phyloP scores from a whole-genome alignment of 352 stramenopile species.

The Phytophthora constricta region DNA sequence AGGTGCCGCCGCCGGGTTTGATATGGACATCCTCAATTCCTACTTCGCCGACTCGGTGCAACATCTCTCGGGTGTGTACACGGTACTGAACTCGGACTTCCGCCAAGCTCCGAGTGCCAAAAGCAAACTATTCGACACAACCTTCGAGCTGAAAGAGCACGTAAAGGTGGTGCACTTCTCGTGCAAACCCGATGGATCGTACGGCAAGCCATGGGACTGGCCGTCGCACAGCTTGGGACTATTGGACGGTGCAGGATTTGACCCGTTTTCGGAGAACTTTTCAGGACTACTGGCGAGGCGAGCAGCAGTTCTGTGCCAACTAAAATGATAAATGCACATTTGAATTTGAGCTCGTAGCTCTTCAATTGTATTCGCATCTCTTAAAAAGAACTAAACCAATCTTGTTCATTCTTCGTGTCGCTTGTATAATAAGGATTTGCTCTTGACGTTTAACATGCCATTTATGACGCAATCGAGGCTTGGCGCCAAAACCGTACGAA shows the following conservation, averaged over 20 bases:
- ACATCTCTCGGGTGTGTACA: conserved; percentile 33
- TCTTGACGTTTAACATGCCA: no score
- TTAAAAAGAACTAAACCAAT: no score
- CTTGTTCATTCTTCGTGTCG: no score
- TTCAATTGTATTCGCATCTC: not conserved
- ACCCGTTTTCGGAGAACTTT: conserved; percentile 26
- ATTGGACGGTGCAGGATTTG: conserved; percentile 5
- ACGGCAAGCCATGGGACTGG: conserved; percentile 20
- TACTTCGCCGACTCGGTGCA: conserved; percentile 27
- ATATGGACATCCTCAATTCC: conserved; percentile 45
- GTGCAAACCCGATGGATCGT: conserved; percentile 19
- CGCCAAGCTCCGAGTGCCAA: conserved; percentile 9
- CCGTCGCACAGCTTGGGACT: conserved; percentile 4
- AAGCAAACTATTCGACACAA: conserved; percentile 16
- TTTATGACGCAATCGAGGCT: no score
- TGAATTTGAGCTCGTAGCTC: not conserved
- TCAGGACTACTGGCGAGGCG: conserved; percentile 32
- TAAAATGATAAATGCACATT: no score
- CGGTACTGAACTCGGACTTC: conserved; percentile 45
- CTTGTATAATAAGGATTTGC: no score
- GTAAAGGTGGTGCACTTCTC: conserved; percentile 19
- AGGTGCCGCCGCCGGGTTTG: conserved; percentile 19
- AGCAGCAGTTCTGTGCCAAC: conserved; percentile 16
- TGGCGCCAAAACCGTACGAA: no score
- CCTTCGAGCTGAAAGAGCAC: conserved; percentile 12